Conservation (phyloP, 352 stramenopile genomes). For the Globisporangium cederbergense region DNA sequence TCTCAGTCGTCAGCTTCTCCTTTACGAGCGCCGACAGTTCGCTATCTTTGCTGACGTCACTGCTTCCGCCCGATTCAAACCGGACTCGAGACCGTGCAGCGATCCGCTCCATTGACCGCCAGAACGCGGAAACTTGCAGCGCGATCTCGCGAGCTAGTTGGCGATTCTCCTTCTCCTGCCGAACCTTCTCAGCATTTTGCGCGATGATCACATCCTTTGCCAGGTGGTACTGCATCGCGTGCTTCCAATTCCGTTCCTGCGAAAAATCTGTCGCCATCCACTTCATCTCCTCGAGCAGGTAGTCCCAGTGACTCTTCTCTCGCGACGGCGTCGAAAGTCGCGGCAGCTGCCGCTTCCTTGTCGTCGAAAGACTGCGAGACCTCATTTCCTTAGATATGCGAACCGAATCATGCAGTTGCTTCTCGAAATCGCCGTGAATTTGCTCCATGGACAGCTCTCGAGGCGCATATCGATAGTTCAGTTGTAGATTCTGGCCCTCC, state of each 20-base stretch:
- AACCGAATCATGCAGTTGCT: slow-evolving; percentile 46
- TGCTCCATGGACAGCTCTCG: slow-evolving; percentile 22
- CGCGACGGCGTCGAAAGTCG: slow-evolving; percentile 48
- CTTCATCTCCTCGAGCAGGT: slow-evolving; percentile 94
- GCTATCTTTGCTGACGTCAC: slow-evolving; percentile 4
- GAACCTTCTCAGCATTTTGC: slow-evolving; percentile 62
- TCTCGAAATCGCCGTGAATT: slow-evolving; percentile 34
- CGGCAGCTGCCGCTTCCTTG: slow-evolving; percentile 70
- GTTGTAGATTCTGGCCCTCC: not conserved
- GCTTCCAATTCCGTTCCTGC: slow-evolving; percentile 97
- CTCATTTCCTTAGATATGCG: slow-evolving; percentile 41
- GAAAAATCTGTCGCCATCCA: slow-evolving; percentile 97
- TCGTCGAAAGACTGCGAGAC: slow-evolving; percentile 31
- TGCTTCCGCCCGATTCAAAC: slow-evolving; percentile 35
- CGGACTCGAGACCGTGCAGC: slow-evolving; percentile 71
- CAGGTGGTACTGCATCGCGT: slow-evolving; percentile 56
- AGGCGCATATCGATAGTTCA: slow-evolving; percentile 6
- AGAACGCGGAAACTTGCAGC: slow-evolving; percentile 75
- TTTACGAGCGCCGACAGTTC: not conserved
- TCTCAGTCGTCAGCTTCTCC: slow-evolving; percentile 10
- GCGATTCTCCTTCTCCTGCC: slow-evolving; percentile 59
- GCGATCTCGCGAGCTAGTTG: slow-evolving; percentile 66
- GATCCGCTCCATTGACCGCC: slow-evolving; percentile 83
- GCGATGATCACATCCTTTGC: slow-evolving; percentile 61
- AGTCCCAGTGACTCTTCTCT: slow-evolving; percentile 90